Conservation (phyloP, 129 eudicot species). For the Arctium minus region DNA sequence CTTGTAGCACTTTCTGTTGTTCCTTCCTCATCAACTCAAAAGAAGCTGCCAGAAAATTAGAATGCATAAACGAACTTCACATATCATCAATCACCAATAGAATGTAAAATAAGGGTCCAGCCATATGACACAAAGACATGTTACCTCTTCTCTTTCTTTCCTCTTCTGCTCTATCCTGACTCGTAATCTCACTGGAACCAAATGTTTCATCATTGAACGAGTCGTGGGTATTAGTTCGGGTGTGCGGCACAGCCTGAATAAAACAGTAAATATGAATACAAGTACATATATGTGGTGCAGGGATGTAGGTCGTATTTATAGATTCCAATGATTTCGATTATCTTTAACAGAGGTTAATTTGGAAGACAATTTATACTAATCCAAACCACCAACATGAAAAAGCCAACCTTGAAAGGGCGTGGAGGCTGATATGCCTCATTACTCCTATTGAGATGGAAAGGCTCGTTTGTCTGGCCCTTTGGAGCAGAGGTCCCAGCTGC, state of each 20-base stretch:
- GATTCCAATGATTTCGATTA: not conserved
- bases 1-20: conserved; percentile 82
- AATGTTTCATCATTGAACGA: conserved; percentile 91
- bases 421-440: conserved; percentile 97
- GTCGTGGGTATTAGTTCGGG: conserved; percentile 64
- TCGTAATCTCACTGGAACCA: conserved; percentile 73
- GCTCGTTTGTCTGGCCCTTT: conserved; percentile 58
- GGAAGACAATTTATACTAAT: not conserved
- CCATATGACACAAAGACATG: not conserved
- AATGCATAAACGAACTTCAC: conserved; percentile 3
- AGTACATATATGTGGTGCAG: not conserved
- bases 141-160: conserved; percentile 92
- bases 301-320: not conserved
- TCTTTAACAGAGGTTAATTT: not conserved
- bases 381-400: conserved; percentile 6
- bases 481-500: conserved; percentile 63
- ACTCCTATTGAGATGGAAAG: conserved; percentile 66
- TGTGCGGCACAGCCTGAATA: conserved; percentile 69
- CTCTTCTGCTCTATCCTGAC: conserved; percentile 93
- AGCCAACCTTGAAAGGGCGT: conserved; percentile 84
- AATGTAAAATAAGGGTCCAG: not conserved
- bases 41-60: conserved; percentile 49
- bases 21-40: conserved; percentile 97
- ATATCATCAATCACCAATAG: conserved; percentile 14
- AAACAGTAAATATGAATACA: conserved; percentile 5